Evolutionary conservation across 257 asterid genomes (phyloP).

Genomic region (Penstemon davidsonii): DNA sequence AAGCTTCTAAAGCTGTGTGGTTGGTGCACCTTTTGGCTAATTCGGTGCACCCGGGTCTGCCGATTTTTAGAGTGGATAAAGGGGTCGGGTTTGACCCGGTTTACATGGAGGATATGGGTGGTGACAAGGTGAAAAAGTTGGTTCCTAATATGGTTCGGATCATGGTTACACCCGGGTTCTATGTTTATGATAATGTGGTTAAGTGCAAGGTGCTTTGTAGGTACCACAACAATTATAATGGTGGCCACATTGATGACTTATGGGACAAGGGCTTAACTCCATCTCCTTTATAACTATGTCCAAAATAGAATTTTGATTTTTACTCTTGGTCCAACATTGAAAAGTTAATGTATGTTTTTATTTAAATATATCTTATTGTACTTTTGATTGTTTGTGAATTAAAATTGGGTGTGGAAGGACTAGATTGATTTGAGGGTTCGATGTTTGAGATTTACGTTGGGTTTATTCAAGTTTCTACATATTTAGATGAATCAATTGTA

Average conservation of each 20-base stretch:
- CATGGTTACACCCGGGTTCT: conserved; percentile 96
- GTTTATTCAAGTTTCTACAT: too few relatives aligned
- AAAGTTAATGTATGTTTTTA: conserved; percentile 2
- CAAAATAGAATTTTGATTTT: background rate
- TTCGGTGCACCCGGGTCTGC: conserved; percentile 77
- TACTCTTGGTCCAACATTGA: background rate
- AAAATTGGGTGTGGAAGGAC: conserved; percentile 21
- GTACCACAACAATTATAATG: conserved; percentile 52
- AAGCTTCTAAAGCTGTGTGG: conserved; percentile 91
- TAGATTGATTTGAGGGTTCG: conserved; percentile 22
- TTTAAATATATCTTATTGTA: background rate
- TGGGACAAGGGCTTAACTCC: conserved; percentile 50
- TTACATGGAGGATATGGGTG: conserved; percentile 97
- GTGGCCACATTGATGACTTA: conserved; percentile 24
- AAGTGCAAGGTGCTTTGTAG: conserved; percentile 93
- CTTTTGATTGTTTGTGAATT: background rate
- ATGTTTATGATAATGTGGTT: conserved; percentile 83
- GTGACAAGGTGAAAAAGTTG: conserved; percentile 63
- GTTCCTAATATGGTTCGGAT: conserved; percentile 72
- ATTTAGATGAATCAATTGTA: too few relatives aligned
- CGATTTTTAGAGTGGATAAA: conserved; percentile 78
- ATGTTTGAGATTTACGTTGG: background rate
- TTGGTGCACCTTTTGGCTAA: conserved; percentile 88
- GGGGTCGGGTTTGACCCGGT: conserved; percentile 68
- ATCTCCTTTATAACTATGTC: conserved; percentile 42